phyloP scores from a whole-genome alignment of 805 yeast species.

The Candida nonsorbophila region DNA sequence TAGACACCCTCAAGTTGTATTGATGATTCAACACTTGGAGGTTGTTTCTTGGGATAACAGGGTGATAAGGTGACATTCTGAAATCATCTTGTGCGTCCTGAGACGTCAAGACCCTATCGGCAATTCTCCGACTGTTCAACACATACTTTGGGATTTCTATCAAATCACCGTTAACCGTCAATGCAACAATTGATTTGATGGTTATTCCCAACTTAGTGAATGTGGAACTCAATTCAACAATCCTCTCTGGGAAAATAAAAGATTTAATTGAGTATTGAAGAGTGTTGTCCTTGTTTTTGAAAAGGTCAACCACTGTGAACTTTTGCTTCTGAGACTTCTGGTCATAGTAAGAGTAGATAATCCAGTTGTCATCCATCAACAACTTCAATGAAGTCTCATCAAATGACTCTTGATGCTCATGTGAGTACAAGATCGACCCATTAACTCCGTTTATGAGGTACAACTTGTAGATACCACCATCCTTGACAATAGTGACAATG shows the following conservation, averaged over 20 bases:
- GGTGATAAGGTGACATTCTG: conserved; percentile 58
- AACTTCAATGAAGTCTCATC: conserved; percentile 41
- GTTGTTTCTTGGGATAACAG: conserved; percentile 46
- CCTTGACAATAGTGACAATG: conserved; percentile 42
- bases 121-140: conserved; percentile 66
- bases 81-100: conserved; percentile 54
- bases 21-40: conserved; percentile 32
- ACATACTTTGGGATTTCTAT: conserved; percentile 65
- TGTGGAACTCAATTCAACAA: conserved; percentile 45
- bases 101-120: conserved; percentile 44
- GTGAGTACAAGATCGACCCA: conserved; percentile 54
- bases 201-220: conserved; percentile 27
- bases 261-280: conserved; percentile 43
- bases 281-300: conserved; percentile 43
- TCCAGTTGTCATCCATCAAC: conserved; percentile 78
- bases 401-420: conserved; percentile 37
- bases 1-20: conserved; percentile 18
- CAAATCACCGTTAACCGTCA: conserved; percentile 57
- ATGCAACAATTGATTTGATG: conserved; percentile 52
- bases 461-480: conserved; percentile 30
- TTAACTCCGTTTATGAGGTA: conserved; percentile 62
- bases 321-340: too few species aligned
- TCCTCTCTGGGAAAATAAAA: conserved; percentile 56
- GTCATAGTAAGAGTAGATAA: conserved; percentile 60
- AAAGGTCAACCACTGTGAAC: conserved; percentile 71